Conservation (phyloP, 129 eudicot genomes). For the Tanacetum coccineum region DNA sequence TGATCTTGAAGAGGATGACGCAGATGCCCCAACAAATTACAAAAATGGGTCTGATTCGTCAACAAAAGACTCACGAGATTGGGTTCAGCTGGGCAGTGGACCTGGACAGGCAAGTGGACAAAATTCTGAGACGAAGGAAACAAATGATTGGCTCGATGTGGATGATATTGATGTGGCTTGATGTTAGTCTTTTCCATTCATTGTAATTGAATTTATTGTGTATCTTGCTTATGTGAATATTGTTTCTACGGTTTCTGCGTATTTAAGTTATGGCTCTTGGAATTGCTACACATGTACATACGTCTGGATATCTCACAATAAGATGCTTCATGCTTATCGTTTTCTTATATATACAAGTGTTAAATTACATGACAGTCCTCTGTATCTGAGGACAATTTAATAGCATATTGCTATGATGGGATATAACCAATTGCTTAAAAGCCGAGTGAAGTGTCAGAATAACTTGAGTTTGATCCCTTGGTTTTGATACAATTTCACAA, state of each 20-base stretch:
- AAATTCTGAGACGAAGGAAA: conserved; percentile 44
- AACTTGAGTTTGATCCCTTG: too few relatives aligned
- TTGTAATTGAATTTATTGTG: conserved; percentile 20
- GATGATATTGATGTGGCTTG: conserved; percentile 72
- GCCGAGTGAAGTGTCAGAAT: too few relatives aligned
- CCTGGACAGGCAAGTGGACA: conserved; percentile 48
- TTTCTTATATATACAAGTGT: neutral
- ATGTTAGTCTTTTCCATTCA: conserved; percentile 15
- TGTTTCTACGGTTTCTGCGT: conserved; percentile 15
- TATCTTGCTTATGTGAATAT: conserved; percentile 27
- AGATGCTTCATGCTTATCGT: conserved; percentile 11
- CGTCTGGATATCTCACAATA: conserved; percentile 31
- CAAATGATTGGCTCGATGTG: conserved; percentile 81
- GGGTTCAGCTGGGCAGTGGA: conserved; percentile 64
- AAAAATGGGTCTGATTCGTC: conserved; percentile 53
- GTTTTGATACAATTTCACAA: too few relatives aligned
- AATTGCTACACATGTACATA: conserved; percentile 27
- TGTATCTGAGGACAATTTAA: too few relatives aligned
- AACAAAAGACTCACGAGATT: conserved; percentile 62
- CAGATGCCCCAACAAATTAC: conserved; percentile 46
- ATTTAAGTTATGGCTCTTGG: conserved; percentile 11
- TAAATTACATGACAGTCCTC: too few relatives aligned
- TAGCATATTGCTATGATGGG: too few relatives aligned
- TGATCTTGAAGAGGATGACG: conserved; percentile 93
- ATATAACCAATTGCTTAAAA: too few relatives aligned